Evolutionary conservation across 768 basidiomycete genomes (phyloP).

Genomic region (Cystobasidium ongulense): DNA sequence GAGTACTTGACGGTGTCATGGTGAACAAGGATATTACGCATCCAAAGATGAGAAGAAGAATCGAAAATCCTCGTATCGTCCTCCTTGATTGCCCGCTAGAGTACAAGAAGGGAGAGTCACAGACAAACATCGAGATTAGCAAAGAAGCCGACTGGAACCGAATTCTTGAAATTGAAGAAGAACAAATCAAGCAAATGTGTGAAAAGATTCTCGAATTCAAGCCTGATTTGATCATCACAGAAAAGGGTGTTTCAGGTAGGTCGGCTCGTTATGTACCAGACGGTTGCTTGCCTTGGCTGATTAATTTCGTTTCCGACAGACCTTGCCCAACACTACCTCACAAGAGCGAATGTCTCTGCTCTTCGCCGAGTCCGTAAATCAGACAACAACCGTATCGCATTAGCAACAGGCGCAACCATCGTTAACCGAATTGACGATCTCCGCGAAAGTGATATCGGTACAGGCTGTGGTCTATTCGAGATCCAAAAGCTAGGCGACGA

Average conservation of each 20-base stretch:
- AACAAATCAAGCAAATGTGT: constrained; percentile 83
- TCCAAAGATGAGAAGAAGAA: constrained; percentile 87
- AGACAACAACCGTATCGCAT: constrained; percentile 96
- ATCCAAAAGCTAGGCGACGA: constrained; percentile 97
- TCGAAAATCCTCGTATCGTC: constrained; percentile 78
- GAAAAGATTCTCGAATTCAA: constrained; percentile 81
- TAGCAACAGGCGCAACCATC: constrained; percentile 90
- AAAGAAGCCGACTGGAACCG: constrained; percentile 89
- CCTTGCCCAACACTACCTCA: constrained; percentile 82
- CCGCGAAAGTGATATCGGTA: constrained; percentile 82
- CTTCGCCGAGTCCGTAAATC: constrained; percentile 96
- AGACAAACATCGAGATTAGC: constrained; percentile 96
- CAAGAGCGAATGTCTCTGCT: constrained; percentile 79
- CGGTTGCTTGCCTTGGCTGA: too few species aligned
- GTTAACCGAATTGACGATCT: constrained; percentile 94
- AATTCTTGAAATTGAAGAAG: constrained; percentile 85
- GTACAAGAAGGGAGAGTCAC: constrained; percentile 97
- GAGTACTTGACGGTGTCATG: constrained; percentile 83
- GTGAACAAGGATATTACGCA: constrained; percentile 98
- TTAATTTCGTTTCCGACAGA: too few species aligned
- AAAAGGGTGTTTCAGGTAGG: constrained; percentile 93
- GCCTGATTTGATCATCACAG: constrained; percentile 88
- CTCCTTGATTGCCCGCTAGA: constrained; percentile 79
- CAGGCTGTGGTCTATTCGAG: constrained; percentile 88
- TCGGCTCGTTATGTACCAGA: constrained; percentile 33